These are phyloP conservation scores for Phytophthora citricola DNA, from an alignment of 352 stramenopile genomes.

Conservation along the genomic window DNA sequence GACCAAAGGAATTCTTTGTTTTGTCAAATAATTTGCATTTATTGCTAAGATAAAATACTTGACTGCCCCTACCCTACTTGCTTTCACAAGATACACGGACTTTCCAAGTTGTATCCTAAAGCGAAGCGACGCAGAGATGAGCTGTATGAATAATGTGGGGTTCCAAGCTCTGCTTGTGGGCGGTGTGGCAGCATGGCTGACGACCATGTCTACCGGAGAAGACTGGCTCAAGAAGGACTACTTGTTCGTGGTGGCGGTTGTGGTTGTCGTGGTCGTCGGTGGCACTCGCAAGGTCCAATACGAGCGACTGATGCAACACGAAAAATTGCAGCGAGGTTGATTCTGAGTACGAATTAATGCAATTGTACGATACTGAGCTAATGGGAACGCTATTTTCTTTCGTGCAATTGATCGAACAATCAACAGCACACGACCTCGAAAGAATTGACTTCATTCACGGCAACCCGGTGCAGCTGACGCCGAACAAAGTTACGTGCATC, in stretches of 20 bases:
- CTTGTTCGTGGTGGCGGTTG: conserved; percentile 65
- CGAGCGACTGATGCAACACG: conserved; percentile 49
- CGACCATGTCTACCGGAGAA: conserved; percentile 47
- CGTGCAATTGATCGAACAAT: background rate
- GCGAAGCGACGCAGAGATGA: conserved; percentile 23
- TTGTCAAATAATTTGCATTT: too few relatives aligned
- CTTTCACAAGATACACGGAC: conserved; percentile 12
- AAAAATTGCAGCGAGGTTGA: conserved; percentile 22
- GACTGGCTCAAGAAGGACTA: conserved; percentile 67
- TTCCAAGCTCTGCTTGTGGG: conserved; percentile 50
- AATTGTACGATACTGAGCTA: background rate
- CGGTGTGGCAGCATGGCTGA: conserved; percentile 60
- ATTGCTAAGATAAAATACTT: too few relatives aligned
- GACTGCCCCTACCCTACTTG: too few relatives aligned
- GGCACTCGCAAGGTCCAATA: conserved; percentile 61
- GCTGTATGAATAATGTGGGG: conserved; percentile 25
- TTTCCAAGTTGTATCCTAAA: conserved; percentile 19
- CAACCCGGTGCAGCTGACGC: conserved; percentile 46
- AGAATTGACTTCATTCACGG: conserved; percentile 70
- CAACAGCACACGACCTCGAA: conserved; percentile 45
- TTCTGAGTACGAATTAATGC: background rate
- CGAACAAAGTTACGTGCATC: conserved; percentile 72
- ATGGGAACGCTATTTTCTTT: background rate
- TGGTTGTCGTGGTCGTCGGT: conserved; percentile 60
- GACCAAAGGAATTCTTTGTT: too few relatives aligned